Evolutionary conservation across 2,329 filamentous ascomycete species (phyloP).

Genomic region (Alternaria burnsii): DNA sequence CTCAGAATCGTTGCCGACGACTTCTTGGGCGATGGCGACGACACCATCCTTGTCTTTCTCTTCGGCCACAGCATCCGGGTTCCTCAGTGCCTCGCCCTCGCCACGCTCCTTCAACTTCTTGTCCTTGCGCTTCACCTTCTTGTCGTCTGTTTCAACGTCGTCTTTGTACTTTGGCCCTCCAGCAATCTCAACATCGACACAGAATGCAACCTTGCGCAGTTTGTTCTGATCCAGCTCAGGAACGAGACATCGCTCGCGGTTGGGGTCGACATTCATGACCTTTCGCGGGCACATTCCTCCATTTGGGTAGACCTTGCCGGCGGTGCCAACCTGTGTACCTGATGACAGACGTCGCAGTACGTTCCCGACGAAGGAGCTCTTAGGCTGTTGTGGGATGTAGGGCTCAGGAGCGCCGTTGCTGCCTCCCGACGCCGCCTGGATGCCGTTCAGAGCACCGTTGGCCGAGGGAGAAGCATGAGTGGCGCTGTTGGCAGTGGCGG

Average conservation of each 20-base stretch:
- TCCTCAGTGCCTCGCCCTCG: conserved; percentile 78
- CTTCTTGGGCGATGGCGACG: conserved; percentile 44
- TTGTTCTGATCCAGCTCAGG: conserved; percentile 81
- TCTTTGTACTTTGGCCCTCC: conserved; percentile 78
- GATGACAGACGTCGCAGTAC: conserved; percentile 85
- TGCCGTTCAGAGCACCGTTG: conserved; percentile 52
- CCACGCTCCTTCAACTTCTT: conserved; percentile 70
- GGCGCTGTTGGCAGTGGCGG: conserved; percentile 53
- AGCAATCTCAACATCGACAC: conserved; percentile 96
- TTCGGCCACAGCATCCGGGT: conserved; percentile 63
- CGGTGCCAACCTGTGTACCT: conserved; percentile 52
- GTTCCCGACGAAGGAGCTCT: conserved; percentile 78
- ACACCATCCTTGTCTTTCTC: conserved; percentile 64
- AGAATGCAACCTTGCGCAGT: conserved; percentile 88
- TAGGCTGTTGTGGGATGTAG: conserved; percentile 79
- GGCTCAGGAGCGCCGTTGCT: conserved; percentile 58
- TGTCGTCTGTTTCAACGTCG: conserved; percentile 63
- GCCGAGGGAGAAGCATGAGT: conserved; percentile 62
- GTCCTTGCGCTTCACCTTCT: conserved; percentile 62
- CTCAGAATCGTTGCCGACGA: conserved; percentile 54
- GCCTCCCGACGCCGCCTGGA: conserved; percentile 39
- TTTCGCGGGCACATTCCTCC: conserved; percentile 81
- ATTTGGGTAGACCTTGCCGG: conserved; percentile 62
- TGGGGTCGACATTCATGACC: conserved; percentile 83
- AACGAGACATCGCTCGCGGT: conserved; percentile 80